Conservation (phyloP, 768 basidiomycete genomes). For the Termitomyces sp. region DNA sequence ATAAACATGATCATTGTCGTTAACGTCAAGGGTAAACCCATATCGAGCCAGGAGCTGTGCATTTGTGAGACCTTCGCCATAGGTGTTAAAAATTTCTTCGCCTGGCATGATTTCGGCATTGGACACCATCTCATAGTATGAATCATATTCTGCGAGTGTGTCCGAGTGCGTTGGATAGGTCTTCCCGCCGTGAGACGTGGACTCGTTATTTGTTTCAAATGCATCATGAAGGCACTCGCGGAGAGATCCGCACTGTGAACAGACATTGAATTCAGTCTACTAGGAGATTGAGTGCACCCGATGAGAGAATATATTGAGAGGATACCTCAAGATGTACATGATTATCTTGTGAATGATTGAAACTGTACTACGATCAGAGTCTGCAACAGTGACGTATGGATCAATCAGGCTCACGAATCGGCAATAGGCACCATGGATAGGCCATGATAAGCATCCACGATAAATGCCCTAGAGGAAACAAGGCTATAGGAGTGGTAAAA, state of each 20-base stretch:
- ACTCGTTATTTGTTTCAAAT: conserved; percentile 21
- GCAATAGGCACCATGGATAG: conserved; percentile 83
- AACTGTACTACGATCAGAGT: conserved; percentile 34
- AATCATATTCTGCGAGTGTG: conserved; percentile 21
- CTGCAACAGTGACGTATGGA: conserved; percentile 7
- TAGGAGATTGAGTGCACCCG: conserved; percentile 1
- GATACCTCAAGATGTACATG: conserved; percentile 70
- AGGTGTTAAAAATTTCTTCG: conserved; percentile 72
- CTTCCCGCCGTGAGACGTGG: background rate
- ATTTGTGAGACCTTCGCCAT: conserved; percentile 62
- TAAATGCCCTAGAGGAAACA: conserved; percentile 79
- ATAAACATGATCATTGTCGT: conserved; percentile 57
- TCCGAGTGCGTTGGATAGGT: background rate
- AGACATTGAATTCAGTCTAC: conserved; percentile 68
- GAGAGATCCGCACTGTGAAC: conserved; percentile 64
- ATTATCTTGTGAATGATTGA: conserved; percentile 68
- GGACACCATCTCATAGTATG: conserved; percentile 65
- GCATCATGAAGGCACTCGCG: conserved; percentile 61
- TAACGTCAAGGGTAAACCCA: conserved; percentile 71
- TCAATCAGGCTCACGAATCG: conserved; percentile 54
- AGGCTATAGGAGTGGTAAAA: conserved; percentile 55
- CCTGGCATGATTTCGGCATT: conserved; percentile 43
- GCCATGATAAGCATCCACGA: conserved; percentile 77
- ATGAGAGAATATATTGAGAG: background rate
- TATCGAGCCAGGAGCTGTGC: conserved; percentile 63